A percentile compares a stretch with the other conserved stretches of the same genome.
Conservation (phyloP, 177 flowering plant species). For the Vitis hybrid region DNA sequence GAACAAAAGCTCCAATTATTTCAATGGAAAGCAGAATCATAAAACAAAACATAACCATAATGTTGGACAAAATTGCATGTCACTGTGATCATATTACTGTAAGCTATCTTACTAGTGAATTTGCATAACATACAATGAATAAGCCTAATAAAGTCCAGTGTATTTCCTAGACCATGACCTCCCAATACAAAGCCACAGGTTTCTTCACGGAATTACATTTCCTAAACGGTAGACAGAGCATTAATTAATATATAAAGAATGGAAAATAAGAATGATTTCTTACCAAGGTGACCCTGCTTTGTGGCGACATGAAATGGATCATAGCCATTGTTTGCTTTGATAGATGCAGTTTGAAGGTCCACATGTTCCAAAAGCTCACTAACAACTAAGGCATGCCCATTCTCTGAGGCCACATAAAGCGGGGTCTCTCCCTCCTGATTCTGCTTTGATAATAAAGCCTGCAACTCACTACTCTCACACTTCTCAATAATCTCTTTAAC, state of each 20-base stretch:
- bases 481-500: conserved; percentile 64
- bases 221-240: not conserved
- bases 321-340: conserved; percentile 66
- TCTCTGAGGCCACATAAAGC: conserved; percentile 81
- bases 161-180: no score
- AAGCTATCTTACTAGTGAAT: no score
- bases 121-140: no score
- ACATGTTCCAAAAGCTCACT: conserved; percentile 61
- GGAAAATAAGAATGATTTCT: conserved; percentile 9
- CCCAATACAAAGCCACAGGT: no score
- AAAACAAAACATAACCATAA: no score
- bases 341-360: conserved; percentile 64
- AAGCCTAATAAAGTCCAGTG: no score
- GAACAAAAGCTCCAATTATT: no score
- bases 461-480: conserved; percentile 24
- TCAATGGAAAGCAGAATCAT: no score
- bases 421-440: conserved; percentile 86
- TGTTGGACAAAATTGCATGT: no score
- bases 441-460: conserved; percentile 46
- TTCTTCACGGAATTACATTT: not conserved
- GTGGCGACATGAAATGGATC: conserved; percentile 95
- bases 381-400: conserved; percentile 65
- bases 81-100: no score
- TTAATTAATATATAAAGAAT: not conserved
- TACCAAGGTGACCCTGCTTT: conserved; percentile 90